Evolutionary conservation across 2,329 filamentous ascomycete genomes (phyloP).

Genomic region (Pseudogymnoascus sp.): DNA sequence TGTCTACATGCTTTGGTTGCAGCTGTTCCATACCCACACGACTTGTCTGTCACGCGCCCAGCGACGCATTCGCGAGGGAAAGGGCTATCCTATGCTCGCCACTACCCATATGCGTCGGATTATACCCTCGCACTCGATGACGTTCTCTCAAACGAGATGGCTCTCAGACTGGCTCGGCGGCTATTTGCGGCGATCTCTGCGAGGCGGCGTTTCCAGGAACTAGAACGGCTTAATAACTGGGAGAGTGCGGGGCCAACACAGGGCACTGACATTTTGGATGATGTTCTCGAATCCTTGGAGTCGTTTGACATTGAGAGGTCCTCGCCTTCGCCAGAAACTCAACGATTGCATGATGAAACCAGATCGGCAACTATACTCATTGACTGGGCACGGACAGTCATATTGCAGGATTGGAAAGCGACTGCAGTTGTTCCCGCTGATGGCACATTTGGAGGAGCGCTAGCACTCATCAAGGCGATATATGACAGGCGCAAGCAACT

Average conservation of each 20-base stretch:
- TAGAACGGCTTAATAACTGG: conserved; percentile 19
- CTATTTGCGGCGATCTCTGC: conserved; percentile 47
- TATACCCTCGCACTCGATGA: conserved; percentile 50
- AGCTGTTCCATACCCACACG: conserved; percentile 43
- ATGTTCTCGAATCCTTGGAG: conserved; percentile 37
- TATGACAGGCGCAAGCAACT: conserved; percentile 57
- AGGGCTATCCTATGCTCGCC: conserved; percentile 22
- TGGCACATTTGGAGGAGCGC: conserved; percentile 66
- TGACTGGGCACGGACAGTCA: conserved; percentile 67
- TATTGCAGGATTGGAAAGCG: conserved; percentile 76
- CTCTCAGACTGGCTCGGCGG: conserved; percentile 50
- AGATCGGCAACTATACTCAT: conserved; percentile 50
- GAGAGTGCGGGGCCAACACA: conserved; percentile 18
- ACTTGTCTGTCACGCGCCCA: conserved; percentile 22
- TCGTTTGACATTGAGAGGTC: conserved; percentile 25
- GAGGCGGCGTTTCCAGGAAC: conserved; percentile 25
- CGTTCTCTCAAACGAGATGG: conserved; percentile 53
- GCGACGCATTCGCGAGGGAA: not conserved
- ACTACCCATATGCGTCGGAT: conserved; percentile 17
- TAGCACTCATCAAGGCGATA: conserved; percentile 62
- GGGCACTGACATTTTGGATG: conserved; percentile 25
- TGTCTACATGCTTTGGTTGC: conserved; percentile 57
- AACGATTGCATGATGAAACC: conserved; percentile 37
- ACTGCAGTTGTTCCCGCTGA: conserved; percentile 61
- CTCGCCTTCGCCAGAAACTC: conserved; percentile 8